Percentiles rank a stretch among this genome's conserved stretches.
Conservation (phyloP, 257 asterid species). For the Solanum sejunctum region DNA sequence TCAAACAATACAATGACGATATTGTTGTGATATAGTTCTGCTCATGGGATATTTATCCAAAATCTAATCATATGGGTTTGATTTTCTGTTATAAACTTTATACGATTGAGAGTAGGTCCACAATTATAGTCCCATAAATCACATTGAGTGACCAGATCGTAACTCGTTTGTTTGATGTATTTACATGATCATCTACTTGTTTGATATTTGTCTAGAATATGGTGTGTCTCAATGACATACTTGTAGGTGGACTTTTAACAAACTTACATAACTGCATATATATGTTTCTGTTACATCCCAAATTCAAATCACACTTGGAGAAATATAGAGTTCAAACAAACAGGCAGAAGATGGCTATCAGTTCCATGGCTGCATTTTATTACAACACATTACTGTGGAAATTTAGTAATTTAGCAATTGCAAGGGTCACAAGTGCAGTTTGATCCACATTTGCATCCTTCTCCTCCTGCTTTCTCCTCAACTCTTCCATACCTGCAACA, state of each 20-base stretch:
- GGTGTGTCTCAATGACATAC: background rate
- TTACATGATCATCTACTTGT: background rate
- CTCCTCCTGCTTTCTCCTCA: background rate
- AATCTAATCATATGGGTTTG: background rate
- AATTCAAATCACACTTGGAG: background rate
- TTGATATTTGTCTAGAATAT: too few species aligned
- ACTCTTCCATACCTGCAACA: background rate
- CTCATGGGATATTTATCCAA: background rate
- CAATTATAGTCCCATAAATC: background rate
- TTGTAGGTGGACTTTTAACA: background rate
- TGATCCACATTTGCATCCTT: constrained; percentile 7
- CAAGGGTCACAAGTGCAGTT: constrained; percentile 10
- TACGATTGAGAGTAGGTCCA: background rate
- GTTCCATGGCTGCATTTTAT: background rate
- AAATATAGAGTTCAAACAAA: background rate
- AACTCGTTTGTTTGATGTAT: too few species aligned
- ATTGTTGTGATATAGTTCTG: background rate
- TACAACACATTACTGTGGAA: background rate
- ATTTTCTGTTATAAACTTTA: background rate
- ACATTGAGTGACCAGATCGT: background rate
- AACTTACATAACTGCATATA: background rate
- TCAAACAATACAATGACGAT: background rate
- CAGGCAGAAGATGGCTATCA: background rate
- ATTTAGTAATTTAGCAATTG: background rate
- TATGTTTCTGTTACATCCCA: background rate